These are phyloP conservation scores for Coleophoma eucalyptorum DNA, from an alignment of 2,329 filamentous ascomycete species.

Conservation along the genomic window DNA sequence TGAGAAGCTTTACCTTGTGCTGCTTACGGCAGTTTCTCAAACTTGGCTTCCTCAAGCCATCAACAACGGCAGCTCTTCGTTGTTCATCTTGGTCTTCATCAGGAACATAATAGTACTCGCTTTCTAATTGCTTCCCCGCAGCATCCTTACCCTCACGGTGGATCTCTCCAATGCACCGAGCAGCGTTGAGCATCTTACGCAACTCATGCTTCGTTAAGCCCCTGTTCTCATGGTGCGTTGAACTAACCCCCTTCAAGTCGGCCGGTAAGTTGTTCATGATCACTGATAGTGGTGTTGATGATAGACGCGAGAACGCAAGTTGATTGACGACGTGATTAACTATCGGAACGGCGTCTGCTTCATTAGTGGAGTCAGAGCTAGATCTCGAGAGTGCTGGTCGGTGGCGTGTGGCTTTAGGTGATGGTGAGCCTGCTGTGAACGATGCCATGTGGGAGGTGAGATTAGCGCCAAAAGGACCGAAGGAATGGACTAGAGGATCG, in stretches of 20 bases:
- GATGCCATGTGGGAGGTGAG: constrained; percentile 78
- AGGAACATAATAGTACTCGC: constrained; percentile 94
- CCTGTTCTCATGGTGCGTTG: constrained; percentile 29
- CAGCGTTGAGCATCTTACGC: constrained; percentile 67
- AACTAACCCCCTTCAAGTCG: constrained; percentile 44
- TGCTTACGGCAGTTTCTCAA: constrained; percentile 88
- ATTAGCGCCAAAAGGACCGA: constrained; percentile 85
- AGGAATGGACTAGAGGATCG: constrained; percentile 87
- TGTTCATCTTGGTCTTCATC: constrained; percentile 79
- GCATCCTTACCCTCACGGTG: constrained; percentile 90
- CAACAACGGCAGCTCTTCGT: constrained; percentile 76
- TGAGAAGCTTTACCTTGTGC: constrained; percentile 73
- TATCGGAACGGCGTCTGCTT: constrained; percentile 41
- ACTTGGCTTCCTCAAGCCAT: constrained; percentile 83
- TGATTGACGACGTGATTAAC: constrained; percentile 92
- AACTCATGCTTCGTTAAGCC: constrained; percentile 59
- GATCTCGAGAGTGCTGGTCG: constrained; percentile 21
- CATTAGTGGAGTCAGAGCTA: constrained; percentile 26
- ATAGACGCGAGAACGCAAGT: constrained; percentile 88
- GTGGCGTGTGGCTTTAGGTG: constrained; percentile 47
- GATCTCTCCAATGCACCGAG: constrained; percentile 83
- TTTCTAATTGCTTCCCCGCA: constrained; percentile 87
- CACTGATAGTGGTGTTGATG: constrained; percentile 84
- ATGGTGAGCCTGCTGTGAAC: constrained; percentile 56
- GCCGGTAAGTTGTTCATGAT: constrained; percentile 83